phyloP scores from a whole-genome alignment of 176 grass and related monocot genomes.

The Aechmea fasciata region DNA sequence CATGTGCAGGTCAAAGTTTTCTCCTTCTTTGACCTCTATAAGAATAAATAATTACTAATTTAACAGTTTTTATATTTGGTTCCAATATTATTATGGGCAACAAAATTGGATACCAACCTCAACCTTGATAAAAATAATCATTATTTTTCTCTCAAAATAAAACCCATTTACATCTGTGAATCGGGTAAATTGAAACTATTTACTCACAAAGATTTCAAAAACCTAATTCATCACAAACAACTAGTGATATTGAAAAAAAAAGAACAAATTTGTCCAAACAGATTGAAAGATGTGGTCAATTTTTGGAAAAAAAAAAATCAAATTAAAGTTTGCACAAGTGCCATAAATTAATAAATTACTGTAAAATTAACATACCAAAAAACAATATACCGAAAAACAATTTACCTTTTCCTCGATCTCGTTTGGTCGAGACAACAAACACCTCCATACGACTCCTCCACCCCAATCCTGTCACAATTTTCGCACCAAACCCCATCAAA shows the following conservation, averaged over 20 bases:
- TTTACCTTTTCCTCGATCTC: conserved; percentile 31
- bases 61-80: no score
- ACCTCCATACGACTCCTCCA: conserved; percentile 23
- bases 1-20: background rate
- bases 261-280: background rate
- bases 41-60: no score
- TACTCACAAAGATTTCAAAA: background rate
- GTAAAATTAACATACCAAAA: background rate
- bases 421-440: conserved; percentile 16
- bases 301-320: background rate
- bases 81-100: no score
- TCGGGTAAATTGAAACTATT: background rate
- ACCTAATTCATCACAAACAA: no score
- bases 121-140: no score
- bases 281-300: background rate
- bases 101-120: no score
- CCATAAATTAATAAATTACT: background rate
- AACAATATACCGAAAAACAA: conserved; percentile 1
- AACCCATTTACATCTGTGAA: no score
- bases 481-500: background rate
- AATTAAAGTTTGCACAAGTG: background rate
- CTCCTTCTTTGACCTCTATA: background rate
- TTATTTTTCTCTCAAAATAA: no score
- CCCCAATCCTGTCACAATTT: conserved; percentile 14
- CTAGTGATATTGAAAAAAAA: no score